Conservation (phyloP, 176 grass and related monocot species). For the Triticum timopheevii region DNA sequence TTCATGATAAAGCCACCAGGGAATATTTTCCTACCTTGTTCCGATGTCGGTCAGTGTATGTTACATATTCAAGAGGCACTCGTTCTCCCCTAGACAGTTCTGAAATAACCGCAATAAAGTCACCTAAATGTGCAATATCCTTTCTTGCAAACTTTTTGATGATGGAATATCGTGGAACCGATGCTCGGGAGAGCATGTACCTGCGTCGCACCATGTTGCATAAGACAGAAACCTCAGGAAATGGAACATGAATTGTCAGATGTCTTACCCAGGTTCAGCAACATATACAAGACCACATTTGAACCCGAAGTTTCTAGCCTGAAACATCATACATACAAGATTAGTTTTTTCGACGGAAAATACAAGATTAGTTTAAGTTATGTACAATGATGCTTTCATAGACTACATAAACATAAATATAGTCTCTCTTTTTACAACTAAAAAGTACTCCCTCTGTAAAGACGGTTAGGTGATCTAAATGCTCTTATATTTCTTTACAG, state of each 20-base stretch:
- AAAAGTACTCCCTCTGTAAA: too few species aligned
- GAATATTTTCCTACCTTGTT: too few species aligned
- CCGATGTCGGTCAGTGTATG: conserved; percentile 50
- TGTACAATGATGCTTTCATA: too few species aligned
- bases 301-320: conserved; percentile 93
- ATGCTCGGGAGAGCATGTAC: conserved; percentile 85
- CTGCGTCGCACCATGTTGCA: conserved; percentile 46
- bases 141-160: too few species aligned
- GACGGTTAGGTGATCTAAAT: too few species aligned
- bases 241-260: conserved; percentile 17
- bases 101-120: conserved; percentile 66
- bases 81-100: conserved; percentile 72
- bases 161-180: conserved; percentile 32
- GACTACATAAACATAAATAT: too few species aligned
- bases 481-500: too few species aligned
- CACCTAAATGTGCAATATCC: conserved; percentile 50
- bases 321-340: conserved; percentile 14
- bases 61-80: conserved; percentile 84
- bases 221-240: conserved; percentile 32
- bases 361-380: too few species aligned
- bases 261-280: conserved; percentile 78
- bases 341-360: too few species aligned
- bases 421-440: too few species aligned
- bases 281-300: conserved; percentile 97
- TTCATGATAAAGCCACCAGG: too few species aligned